Conservation (phyloP, 225 moss, liverwort and hornwort species). For the Pleurozium schreberi region DNA sequence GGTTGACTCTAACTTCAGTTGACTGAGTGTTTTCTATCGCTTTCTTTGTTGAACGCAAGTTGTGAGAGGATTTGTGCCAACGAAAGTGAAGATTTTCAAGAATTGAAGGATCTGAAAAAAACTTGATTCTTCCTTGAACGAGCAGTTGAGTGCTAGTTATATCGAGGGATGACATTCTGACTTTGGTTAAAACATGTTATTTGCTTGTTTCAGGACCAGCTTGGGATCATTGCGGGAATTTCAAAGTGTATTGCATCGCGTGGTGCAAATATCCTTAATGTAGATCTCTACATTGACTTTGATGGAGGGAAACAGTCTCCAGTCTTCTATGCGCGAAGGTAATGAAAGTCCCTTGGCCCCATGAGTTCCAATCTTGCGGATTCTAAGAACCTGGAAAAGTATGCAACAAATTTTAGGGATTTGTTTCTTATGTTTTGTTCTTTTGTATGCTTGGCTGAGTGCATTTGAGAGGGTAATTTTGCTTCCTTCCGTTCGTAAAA, state of each 20-base stretch:
- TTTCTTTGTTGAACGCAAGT: neutral
- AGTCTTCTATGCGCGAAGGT: slow-evolving; percentile 93
- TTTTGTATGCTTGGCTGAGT: neutral
- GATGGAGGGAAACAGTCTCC: slow-evolving; percentile 51
- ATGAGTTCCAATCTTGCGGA: neutral
- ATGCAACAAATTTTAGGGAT: neutral
- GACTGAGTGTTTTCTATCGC: neutral
- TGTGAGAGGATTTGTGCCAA: neutral
- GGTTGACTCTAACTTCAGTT: neutral
- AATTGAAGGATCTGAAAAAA: neutral
- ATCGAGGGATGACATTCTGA: neutral
- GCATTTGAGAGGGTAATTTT: neutral
- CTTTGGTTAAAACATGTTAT: neutral
- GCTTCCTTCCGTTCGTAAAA: neutral
- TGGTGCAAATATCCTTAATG: slow-evolving; percentile 83
- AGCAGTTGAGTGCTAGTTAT: neutral
- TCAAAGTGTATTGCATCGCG: slow-evolving; percentile 75
- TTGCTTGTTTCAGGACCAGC: slow-evolving; percentile 62
- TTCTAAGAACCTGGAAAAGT: neutral
- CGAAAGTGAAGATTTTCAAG: neutral
- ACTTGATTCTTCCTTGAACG: neutral
- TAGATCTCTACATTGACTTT: slow-evolving; percentile 92
- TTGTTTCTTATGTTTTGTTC: neutral
- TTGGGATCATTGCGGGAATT: slow-evolving; percentile 87
- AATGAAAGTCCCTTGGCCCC: neutral